phyloP scores from a whole-genome alignment of 2,329 filamentous ascomycete species.

The Cordyceps tenuipes region DNA sequence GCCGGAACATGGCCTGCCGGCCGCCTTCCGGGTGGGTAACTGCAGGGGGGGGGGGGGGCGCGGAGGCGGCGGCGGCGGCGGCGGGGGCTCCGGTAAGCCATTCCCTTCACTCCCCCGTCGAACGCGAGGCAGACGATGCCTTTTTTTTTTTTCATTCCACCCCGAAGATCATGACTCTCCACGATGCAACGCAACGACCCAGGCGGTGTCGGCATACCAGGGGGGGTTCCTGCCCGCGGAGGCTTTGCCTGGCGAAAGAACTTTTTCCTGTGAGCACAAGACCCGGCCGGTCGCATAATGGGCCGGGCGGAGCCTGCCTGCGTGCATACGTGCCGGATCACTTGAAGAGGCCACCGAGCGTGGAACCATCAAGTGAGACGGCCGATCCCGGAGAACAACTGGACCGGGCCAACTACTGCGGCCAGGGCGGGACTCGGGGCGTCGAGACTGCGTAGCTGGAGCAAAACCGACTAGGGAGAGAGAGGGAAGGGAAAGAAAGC shows the following conservation, averaged over 20 bases:
- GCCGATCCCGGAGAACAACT: neutral
- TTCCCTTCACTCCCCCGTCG: neutral
- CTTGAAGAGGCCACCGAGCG: neutral
- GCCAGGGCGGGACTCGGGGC: no score
- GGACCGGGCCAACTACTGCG: neutral
- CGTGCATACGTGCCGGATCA: no score
- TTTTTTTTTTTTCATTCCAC: neutral
- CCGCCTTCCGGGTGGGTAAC: neutral
- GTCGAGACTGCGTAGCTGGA: neutral
- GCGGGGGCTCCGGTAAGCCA: no score
- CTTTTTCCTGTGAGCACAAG: neutral
- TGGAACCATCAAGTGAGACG: neutral
- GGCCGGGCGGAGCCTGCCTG: neutral
- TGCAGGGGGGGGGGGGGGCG: no score
- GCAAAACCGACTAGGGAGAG: no score
- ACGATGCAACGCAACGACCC: neutral
- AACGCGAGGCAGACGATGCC: neutral
- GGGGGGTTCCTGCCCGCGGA: neutral
- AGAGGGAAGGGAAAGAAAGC: neutral
- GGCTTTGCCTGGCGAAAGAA: neutral
- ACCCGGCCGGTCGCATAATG: conserved; percentile 1
- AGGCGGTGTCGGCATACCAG: neutral
- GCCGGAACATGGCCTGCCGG: neutral
- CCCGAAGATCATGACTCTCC: neutral
- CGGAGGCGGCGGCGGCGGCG: no score